Evolutionary conservation across 768 basidiomycete species (phyloP).

Genomic region (Hemileccinum impolitum): DNA sequence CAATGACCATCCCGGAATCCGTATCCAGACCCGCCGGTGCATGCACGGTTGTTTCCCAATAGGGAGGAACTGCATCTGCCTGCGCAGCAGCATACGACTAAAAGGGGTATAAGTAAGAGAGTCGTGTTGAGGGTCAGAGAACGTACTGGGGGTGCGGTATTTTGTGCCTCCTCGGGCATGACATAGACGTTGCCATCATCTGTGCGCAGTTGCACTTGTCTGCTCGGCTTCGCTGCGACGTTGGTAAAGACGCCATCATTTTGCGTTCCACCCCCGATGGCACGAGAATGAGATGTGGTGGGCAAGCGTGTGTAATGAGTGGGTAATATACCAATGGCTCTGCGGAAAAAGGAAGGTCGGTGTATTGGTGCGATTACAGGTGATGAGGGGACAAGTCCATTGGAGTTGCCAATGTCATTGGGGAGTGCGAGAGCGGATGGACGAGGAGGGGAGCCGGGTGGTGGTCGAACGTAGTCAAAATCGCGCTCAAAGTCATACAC

Average conservation of each 20-base stretch:
- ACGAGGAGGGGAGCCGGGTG: conserved; percentile 74
- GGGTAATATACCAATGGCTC: conserved; percentile 59
- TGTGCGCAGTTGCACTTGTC: conserved; percentile 40
- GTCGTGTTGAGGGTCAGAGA: background rate
- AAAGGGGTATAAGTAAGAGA: background rate
- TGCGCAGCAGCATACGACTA: conserved; percentile 87
- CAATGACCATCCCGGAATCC: conserved; percentile 75
- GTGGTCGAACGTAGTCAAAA: conserved; percentile 64
- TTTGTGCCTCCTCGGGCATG: conserved; percentile 79
- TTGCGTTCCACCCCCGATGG: conserved; percentile 65
- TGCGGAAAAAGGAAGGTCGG: conserved; percentile 52
- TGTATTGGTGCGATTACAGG: conserved; percentile 35
- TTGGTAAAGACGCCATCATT: conserved; percentile 98
- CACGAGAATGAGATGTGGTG: conserved; percentile 32
- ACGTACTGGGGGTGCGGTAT: conserved; percentile 83
- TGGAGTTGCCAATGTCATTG: conserved; percentile 71
- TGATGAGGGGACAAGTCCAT: conserved; percentile 56
- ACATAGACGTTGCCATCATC: conserved; percentile 57
- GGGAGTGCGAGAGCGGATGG: conserved; percentile 56
- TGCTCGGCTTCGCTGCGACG: conserved; percentile 81
- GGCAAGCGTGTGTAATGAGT: conserved; percentile 59
- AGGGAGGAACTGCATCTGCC: conserved; percentile 86
- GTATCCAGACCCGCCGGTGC: conserved; percentile 57
- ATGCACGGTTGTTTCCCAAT: conserved; percentile 96
- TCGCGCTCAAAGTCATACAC: conserved; percentile 80